Conservation (phyloP, 2,329 filamentous ascomycete species). For the Emericellopsis atlantica region DNA sequence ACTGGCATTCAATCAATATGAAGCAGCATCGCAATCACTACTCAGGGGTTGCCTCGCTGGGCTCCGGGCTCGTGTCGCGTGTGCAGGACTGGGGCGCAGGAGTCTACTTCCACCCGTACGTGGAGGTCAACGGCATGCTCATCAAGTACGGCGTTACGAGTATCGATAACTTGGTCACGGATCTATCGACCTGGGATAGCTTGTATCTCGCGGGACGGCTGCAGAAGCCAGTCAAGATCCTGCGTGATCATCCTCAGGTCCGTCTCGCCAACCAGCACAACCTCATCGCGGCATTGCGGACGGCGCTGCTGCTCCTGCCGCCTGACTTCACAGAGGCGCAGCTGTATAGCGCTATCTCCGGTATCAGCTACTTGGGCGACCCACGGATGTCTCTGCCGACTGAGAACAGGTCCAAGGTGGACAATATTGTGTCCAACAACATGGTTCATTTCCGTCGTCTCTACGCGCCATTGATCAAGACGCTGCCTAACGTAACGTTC, state of each 20-base stretch:
- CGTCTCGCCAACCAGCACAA: slow-evolving; percentile 94
- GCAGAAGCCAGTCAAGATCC: slow-evolving; percentile 95
- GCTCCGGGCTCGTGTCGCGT: slow-evolving; percentile 71
- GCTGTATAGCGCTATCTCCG: slow-evolving; percentile 82
- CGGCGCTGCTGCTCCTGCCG: slow-evolving; percentile 76
- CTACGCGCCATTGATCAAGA: slow-evolving; percentile 80
- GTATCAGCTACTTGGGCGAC: slow-evolving; percentile 88
- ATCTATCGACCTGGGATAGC: slow-evolving; percentile 85
- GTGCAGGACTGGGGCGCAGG: slow-evolving; percentile 91
- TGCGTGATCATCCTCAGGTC: slow-evolving; percentile 84
- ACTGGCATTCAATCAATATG: slow-evolving; percentile 94
- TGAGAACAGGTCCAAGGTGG: slow-evolving; percentile 84
- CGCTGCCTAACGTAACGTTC: slow-evolving; percentile 79
- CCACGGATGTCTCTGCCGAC: slow-evolving; percentile 87
- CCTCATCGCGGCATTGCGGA: slow-evolving; percentile 79
- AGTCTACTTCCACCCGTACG: slow-evolving; percentile 94
- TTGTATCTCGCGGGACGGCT: slow-evolving; percentile 92
- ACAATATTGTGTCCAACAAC: slow-evolving; percentile 88
- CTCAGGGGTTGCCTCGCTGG: slow-evolving; percentile 69
- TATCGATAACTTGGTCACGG: slow-evolving; percentile 74
- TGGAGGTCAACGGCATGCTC: slow-evolving; percentile 86
- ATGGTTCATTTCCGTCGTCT: slow-evolving; percentile 82
- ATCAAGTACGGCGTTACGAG: slow-evolving; percentile 99
- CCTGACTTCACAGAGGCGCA: slow-evolving; percentile 75
- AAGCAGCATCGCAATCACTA: slow-evolving; percentile 85